Conservation (phyloP, 225 moss, liverwort and hornwort genomes). For the Bryum argenteum region DNA sequence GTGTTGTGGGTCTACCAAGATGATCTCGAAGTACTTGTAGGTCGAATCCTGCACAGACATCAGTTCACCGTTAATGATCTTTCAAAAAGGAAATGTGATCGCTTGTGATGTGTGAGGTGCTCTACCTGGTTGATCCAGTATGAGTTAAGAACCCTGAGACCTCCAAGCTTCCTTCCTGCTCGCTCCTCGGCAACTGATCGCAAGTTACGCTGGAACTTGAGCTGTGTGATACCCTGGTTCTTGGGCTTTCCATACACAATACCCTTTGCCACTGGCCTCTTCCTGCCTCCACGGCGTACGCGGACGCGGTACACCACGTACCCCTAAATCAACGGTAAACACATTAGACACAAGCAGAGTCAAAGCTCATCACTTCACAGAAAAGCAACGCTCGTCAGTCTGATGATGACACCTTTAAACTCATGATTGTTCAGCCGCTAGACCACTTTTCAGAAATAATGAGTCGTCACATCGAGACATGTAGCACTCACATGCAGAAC, state of each 20-base stretch:
- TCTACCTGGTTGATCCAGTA: conserved; percentile 47
- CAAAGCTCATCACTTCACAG: too few species aligned
- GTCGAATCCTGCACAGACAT: conserved; percentile 70
- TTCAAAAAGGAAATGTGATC: too few species aligned
- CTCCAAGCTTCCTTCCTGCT: conserved; percentile 45
- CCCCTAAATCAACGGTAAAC: conserved; percentile 38
- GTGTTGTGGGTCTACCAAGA: conserved; percentile 71
- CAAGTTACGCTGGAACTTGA: conserved; percentile 46
- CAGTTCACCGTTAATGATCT: background rate
- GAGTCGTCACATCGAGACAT: too few species aligned
- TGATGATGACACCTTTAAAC: too few species aligned
- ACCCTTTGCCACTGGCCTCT: conserved; percentile 78
- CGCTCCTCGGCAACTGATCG: conserved; percentile 49
- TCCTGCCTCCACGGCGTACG: conserved; percentile 75
- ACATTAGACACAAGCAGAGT: too few species aligned
- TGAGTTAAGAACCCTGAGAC: conserved; percentile 50
- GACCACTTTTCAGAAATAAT: too few species aligned
- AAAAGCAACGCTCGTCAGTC: too few species aligned
- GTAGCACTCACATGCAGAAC: too few species aligned
- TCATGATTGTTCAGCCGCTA: too few species aligned
- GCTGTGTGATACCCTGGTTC: conserved; percentile 46
- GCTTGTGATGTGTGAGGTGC: background rate
- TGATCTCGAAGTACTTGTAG: conserved; percentile 84
- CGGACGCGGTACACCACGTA: conserved; percentile 77
- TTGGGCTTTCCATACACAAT: conserved; percentile 42